Conservation (phyloP, 495 filamentous ascomycete species). For the Daldinia caldariorum region DNA sequence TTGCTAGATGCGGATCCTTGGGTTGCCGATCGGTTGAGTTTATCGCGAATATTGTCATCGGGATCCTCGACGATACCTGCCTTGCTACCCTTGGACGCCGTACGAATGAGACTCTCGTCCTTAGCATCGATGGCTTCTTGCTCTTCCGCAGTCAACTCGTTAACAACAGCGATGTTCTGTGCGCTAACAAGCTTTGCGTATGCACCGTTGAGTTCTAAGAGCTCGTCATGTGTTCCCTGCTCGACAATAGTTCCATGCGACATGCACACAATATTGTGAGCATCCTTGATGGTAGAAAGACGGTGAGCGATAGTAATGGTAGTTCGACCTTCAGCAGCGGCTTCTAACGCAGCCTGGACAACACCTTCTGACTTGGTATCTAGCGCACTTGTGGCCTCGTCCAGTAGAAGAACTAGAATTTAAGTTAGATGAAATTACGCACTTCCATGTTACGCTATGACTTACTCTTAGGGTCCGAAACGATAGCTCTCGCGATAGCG, state of each 20-base stretch:
- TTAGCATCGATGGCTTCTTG: conserved; percentile 56
- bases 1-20: conserved; percentile 75
- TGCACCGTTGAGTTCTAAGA: conserved; percentile 68
- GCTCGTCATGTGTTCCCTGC: conserved; percentile 80
- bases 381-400: conserved; percentile 94
- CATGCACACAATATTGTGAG: conserved; percentile 97
- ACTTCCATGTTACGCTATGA: not conserved
- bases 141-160: conserved; percentile 62
- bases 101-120: conserved; percentile 59
- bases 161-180: conserved; percentile 76
- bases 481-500: conserved; percentile 83
- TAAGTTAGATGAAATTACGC: conserved; percentile 27
- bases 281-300: conserved; percentile 90
- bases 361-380: conserved; percentile 96
- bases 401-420: conserved; percentile 76
- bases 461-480: conserved; percentile 83
- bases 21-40: conserved; percentile 71
- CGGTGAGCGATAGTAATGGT: conserved; percentile 97
- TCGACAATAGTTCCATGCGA: conserved; percentile 85
- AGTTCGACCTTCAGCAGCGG: conserved; percentile 86
- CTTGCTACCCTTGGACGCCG: conserved; percentile 52
- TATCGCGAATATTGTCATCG: conserved; percentile 65
- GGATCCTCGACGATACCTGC: conserved; percentile 60
- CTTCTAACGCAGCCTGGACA: conserved; percentile 91
- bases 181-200: conserved; percentile 84